Conservation (phyloP, 768 basidiomycete species). For the Boletus reticuloceps region DNA sequence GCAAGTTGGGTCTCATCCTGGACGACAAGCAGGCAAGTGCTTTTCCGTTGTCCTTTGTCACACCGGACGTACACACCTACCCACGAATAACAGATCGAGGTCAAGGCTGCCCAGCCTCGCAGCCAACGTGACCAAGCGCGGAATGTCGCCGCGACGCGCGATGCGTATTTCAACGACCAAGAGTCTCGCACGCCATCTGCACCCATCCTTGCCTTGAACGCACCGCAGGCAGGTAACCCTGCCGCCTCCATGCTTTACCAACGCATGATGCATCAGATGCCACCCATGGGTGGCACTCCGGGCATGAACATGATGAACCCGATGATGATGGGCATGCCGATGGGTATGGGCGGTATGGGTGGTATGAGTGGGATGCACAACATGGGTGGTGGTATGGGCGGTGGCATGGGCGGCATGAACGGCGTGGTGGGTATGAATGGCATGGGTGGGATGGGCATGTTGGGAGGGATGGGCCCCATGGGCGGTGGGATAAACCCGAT, state of each 20-base stretch:
- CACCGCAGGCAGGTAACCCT: conserved; percentile 38
- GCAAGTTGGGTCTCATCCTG: conserved; percentile 61
- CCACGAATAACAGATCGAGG: conserved; percentile 58
- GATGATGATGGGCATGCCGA: conserved; percentile 47
- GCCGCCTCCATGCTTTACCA: conserved; percentile 33
- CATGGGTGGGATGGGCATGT: conserved; percentile 38
- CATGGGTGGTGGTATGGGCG: conserved; percentile 8
- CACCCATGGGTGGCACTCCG: conserved; percentile 44
- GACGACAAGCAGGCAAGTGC: conserved; percentile 72
- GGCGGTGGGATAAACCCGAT: conserved; percentile 26
- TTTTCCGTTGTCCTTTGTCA: not conserved
- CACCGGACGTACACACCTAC: no score
- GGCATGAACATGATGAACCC: conserved; percentile 52
- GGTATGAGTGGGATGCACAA: conserved; percentile 35
- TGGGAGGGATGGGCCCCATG: conserved; percentile 28
- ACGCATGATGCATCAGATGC: conserved; percentile 39
- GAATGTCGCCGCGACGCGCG: conserved; percentile 25
- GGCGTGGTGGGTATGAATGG: conserved; percentile 19
- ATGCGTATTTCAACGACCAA: conserved; percentile 34
- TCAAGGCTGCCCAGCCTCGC: conserved; percentile 77
- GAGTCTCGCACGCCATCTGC: conserved; percentile 35
- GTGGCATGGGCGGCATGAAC: conserved; percentile 24
- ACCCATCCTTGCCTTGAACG: conserved; percentile 30
- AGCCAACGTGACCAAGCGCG: conserved; percentile 58
- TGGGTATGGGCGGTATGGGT: conserved; percentile 44